Base-by-base conservation (phyloP, 23 red algal species). In the Gracilaria gracilis region DNA sequence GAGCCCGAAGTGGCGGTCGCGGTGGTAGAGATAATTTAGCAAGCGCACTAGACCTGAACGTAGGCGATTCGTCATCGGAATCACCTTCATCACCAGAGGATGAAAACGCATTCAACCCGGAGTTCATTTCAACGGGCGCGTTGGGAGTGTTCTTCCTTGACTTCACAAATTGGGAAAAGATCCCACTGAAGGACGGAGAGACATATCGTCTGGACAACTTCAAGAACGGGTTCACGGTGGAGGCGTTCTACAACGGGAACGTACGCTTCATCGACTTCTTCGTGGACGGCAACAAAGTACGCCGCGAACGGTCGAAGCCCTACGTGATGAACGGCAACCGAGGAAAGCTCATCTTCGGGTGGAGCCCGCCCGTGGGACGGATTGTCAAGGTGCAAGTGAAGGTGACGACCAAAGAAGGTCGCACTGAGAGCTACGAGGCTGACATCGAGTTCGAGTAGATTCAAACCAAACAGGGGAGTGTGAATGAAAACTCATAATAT, bases 101-200 rank as follows among this genome's bases (percentile, higher is more conserved):
- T 77, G 72, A 77, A 27, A 77, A 77, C 23, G 38, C 46, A 31
- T 77, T 77, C 72, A 77, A 77, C 72, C 50, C 72, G 14, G 72
- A 65, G 81, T 19, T 85, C 33, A 85, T 65, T 19, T 69, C 59
- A 40, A 85, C 55, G 15, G 81, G 81, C 3, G 81, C 81, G 3
- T 61, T 85, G 21, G 81, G 81, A 16, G 81, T 85, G 54, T 85
- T 85, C 81, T 85, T 85, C 37, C 81, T 85, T 28, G 81, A 85
- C 61, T 85, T 85, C 59, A 48, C 40, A 67, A 54, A 85, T 31
- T 85, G 81, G 81, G 44, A 65, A 36, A 85, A 85, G 81, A 23
- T 69, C 19, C 59, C 59, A 14, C 36, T 85, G 9, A 65, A 69
- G 54, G 59, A 85, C 65, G 65, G 65, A 65, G 81, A 69, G 81